phyloP scores from a whole-genome alignment of 106 monocot species.

The Dendrobium huoshanense region DNA sequence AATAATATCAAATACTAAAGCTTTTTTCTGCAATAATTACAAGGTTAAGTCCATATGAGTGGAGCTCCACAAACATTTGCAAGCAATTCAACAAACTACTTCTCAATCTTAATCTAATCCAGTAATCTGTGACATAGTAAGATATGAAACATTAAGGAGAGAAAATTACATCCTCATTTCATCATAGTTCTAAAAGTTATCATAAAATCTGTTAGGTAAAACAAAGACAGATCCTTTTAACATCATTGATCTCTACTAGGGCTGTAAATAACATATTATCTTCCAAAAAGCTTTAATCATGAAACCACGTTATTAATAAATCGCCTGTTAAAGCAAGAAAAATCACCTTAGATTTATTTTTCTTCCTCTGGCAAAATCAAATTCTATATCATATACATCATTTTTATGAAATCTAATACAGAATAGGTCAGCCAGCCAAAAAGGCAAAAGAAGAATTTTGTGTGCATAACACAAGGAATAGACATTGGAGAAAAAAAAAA shows the following conservation, averaged over 20 bases:
- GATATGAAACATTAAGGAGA: neutral
- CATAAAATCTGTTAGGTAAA: neutral
- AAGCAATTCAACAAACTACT: neutral
- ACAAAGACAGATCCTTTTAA: neutral
- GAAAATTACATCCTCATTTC: neutral
- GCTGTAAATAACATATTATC: neutral
- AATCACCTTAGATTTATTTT: neutral
- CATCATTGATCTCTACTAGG: neutral
- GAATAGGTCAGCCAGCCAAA: neutral
- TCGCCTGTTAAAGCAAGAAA: neutral
- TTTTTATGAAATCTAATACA: neutral
- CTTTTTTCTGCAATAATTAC: neutral
- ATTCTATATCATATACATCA: neutral
- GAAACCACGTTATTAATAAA: neutral
- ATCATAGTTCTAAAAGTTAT: neutral
- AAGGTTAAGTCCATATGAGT: neutral
- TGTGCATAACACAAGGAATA: neutral
- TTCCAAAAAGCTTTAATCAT: neutral
- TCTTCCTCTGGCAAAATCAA: neutral
- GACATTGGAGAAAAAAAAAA: neutral
- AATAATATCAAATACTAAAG: neutral
- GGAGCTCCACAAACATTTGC: neutral
- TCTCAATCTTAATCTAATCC: neutral
- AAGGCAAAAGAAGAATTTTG: neutral
- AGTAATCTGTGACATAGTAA: neutral